Base-by-base conservation (phyloP, 1,284 basidiomycete genomes). In the Ceratobasidium sp. region DNA sequence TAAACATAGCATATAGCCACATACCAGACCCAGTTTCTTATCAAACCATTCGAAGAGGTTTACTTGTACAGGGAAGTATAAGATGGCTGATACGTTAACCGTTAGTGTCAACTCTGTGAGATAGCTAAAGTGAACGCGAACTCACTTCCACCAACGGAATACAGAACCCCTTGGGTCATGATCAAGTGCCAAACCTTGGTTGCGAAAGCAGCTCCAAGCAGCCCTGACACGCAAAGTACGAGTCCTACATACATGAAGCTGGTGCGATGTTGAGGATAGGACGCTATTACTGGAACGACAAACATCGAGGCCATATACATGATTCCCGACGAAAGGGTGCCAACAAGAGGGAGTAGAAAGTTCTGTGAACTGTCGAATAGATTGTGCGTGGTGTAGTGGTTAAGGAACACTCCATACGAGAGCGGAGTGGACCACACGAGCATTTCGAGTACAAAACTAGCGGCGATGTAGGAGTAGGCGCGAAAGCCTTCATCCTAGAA, bases 341-440 rank as follows among this genome's bases (percentile, higher is more conserved):
- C 76, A n/a, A 77, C 75, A 16, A 77, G 59, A 23, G 76, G 74
- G 28, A 77, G 74, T 1, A 75, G 49, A 38, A 55, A 21, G 16
- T 49, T 44, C 35, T 75, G 44, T 7, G 67, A 47, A 28, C 59
- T 64, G 28, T 66, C 43, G 30, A 73, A 73, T 13, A 72, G 30
- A 6, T 70, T 55, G 16, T 73, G 46, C 1, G 43, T 73, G n/a
- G 62, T 74, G 63, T 76, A 77, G 28, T 75, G 75, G 32, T 77
- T 74, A 23, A 77, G 71, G 66, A 77, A 76, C 9, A 75, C 73
- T 14, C 76, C 75, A 54, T 75, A 77, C 4, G 74, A 74, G 50
- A 77, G 73, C 28, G 74, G 74, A 23, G 73, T 58, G 5, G 74
- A 73, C 74, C 74, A 76, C 14, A 75, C 74, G 11, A 77, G 62